These are phyloP conservation scores for Raffaelea albimanens DNA, from an alignment of 2,329 filamentous ascomycete genomes.

Conservation along the genomic window DNA sequence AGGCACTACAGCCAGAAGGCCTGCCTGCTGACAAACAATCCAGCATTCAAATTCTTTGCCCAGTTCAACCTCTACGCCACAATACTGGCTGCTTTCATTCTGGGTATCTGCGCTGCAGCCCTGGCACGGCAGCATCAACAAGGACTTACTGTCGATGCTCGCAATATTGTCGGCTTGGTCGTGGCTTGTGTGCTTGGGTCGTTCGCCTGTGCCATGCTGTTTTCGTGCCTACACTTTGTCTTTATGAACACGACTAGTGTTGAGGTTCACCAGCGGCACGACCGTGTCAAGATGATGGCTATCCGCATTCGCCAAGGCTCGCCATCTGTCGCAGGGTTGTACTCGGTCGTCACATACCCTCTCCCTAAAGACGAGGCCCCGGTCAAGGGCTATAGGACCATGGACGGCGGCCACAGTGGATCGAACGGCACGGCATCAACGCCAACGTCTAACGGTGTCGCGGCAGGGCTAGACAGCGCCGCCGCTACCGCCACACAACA, in stretches of 20 bases:
- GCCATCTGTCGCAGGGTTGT: conserved; percentile 42
- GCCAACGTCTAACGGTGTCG: background rate
- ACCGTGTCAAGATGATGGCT: conserved; percentile 62
- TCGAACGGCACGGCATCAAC: background rate
- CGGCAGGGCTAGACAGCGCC: no score
- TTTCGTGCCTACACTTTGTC: conserved; percentile 61
- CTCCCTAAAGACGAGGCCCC: conserved; percentile 9
- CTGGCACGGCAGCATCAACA: conserved; percentile 18
- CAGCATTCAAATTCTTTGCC: conserved; percentile 81
- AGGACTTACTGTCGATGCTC: conserved; percentile 34
- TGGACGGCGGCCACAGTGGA: background rate
- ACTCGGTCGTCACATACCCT: conserved; percentile 16
- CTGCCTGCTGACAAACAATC: background rate
- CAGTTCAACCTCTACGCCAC: conserved; percentile 73
- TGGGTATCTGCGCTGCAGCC: conserved; percentile 52
- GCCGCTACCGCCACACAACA: no score
- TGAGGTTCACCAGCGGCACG: conserved; percentile 58
- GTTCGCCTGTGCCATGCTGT: conserved; percentile 71
- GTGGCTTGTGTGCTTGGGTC: conserved; percentile 65
- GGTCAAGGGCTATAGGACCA: background rate
- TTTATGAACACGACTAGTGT: conserved; percentile 74
- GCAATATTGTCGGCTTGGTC: conserved; percentile 55
- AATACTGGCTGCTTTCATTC: conserved; percentile 54
- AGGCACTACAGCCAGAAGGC: no score
- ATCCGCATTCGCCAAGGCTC: conserved; percentile 53